These are phyloP conservation scores for Rutstroemia sydowiana DNA, from an alignment of 2,329 filamentous ascomycete species.

Conservation along the genomic window DNA sequence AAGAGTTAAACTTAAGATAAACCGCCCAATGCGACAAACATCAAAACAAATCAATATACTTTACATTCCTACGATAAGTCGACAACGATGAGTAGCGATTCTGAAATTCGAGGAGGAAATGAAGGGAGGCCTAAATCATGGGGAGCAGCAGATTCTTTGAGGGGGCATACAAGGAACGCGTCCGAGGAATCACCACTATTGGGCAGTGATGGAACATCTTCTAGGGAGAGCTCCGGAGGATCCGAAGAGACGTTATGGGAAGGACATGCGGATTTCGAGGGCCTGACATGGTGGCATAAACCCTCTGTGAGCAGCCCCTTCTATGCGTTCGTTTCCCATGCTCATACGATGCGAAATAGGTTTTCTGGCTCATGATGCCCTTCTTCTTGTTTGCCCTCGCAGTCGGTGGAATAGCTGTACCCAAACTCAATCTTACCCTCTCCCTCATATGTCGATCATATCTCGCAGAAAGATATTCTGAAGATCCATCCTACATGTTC, in stretches of 20 bases:
- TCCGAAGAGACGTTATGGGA: slow-evolving; percentile 35
- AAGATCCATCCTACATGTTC: slow-evolving; percentile 52
- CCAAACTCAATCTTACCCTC: slow-evolving; percentile 80
- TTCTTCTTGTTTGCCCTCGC: slow-evolving; percentile 78
- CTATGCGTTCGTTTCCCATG: not conserved
- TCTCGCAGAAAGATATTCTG: slow-evolving; percentile 57
- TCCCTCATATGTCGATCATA: slow-evolving; percentile 78
- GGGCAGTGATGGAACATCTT: slow-evolving; percentile 13
- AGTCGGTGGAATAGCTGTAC: slow-evolving; percentile 78
- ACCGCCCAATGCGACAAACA: not conserved
- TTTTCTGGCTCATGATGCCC: slow-evolving; percentile 76
- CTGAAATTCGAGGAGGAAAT: not conserved
- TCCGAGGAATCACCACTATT: slow-evolving; percentile 22
- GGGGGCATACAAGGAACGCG: slow-evolving; percentile 14
- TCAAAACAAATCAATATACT: not conserved
- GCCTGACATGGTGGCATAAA: slow-evolving; percentile 52
- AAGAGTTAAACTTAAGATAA: too few relatives aligned
- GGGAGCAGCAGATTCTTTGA: slow-evolving; percentile 23
- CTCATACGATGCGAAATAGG: slow-evolving; percentile 38
- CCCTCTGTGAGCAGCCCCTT: slow-evolving; percentile 47
- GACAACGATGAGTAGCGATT: not conserved
- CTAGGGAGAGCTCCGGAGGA: slow-evolving; percentile 1
- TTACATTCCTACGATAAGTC: not conserved
- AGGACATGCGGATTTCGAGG: slow-evolving; percentile 49
- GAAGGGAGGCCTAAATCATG: slow-evolving; percentile 11